Percentiles rank a stretch among this genome's conserved stretches.
phyloP scores from a whole-genome alignment of 148 eudicot species.

The Spergularia bocconei region DNA sequence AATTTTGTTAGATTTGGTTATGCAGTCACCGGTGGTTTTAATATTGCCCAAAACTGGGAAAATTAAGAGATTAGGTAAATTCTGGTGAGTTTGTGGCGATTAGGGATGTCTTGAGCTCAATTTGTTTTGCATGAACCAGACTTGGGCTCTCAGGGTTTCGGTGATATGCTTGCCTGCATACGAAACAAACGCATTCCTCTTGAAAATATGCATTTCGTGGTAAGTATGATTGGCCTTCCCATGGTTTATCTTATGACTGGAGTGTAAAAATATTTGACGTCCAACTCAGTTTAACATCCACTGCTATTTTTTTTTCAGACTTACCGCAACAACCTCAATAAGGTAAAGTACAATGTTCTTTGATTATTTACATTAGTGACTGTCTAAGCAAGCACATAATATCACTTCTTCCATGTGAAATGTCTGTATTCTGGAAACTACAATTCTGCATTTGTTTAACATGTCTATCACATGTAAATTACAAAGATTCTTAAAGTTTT shows the following conservation, averaged over 20 bases:
- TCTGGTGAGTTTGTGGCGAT: not conserved
- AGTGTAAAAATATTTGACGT: not conserved
- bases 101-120: not conserved
- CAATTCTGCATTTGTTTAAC: too few species aligned
- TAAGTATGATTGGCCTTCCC: slow-evolving; percentile 32
- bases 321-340: slow-evolving; percentile 95
- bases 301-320: slow-evolving; percentile 54
- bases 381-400: not conserved
- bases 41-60: not conserved
- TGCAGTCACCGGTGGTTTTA: not conserved
- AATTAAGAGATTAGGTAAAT: not conserved
- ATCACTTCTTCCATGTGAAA: not conserved
- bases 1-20: not conserved
- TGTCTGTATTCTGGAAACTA: not conserved
- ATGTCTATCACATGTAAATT: too few species aligned
- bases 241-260: slow-evolving; percentile 2
- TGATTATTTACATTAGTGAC: not conserved
- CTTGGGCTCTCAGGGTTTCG: slow-evolving; percentile 92
- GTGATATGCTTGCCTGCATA: slow-evolving; percentile 83
- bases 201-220: slow-evolving; percentile 96
- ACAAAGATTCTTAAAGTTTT: too few species aligned
- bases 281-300: slow-evolving; percentile 13
- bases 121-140: slow-evolving; percentile 44
- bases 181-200: slow-evolving; percentile 78
- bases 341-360: slow-evolving; percentile 48